Conservation (phyloP, 1,139 yeast species). For the Williopsis jadinii region DNA sequence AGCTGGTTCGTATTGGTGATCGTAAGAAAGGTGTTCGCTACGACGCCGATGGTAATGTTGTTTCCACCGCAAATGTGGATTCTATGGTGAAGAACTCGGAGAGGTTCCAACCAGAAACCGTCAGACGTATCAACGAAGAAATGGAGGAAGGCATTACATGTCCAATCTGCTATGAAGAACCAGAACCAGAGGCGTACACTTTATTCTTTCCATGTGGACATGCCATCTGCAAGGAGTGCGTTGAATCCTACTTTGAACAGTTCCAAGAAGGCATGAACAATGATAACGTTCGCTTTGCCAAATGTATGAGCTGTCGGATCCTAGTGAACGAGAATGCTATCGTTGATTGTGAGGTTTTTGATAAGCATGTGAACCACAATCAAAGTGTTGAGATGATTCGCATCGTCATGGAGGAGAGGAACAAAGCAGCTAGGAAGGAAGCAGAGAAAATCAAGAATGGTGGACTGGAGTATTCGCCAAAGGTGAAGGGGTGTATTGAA, state of each 20-base stretch:
- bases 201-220: slow-evolving; percentile 63
- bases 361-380: slow-evolving; percentile 34
- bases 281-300: slow-evolving; percentile 32
- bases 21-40: slow-evolving; percentile 26
- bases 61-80: slow-evolving; percentile 9
- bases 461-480: slow-evolving; percentile 41
- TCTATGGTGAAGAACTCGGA: slow-evolving; percentile 23
- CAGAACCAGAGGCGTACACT: slow-evolving; percentile 28
- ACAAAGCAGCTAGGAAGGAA: slow-evolving; percentile 23
- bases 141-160: slow-evolving; percentile 33
- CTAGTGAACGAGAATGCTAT: slow-evolving; percentile 35
- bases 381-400: slow-evolving; percentile 25
- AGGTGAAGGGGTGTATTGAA: slow-evolving; percentile 43
- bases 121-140: slow-evolving; percentile 26
- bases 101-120: slow-evolving; percentile 20
- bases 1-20: slow-evolving; percentile 63
- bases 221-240: slow-evolving; percentile 56
- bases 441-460: slow-evolving; percentile 28
- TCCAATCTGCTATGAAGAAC: slow-evolving; percentile 51
- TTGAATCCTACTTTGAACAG: slow-evolving; percentile 43
- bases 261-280: slow-evolving; percentile 20
- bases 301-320: slow-evolving; percentile 46
- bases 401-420: slow-evolving; percentile 19
- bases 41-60: slow-evolving; percentile 20
- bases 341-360: slow-evolving; percentile 46